These are phyloP conservation scores for Tolypocladium cylindrosporum DNA, from an alignment of 2,329 filamentous ascomycete species.

Conservation along the genomic window DNA sequence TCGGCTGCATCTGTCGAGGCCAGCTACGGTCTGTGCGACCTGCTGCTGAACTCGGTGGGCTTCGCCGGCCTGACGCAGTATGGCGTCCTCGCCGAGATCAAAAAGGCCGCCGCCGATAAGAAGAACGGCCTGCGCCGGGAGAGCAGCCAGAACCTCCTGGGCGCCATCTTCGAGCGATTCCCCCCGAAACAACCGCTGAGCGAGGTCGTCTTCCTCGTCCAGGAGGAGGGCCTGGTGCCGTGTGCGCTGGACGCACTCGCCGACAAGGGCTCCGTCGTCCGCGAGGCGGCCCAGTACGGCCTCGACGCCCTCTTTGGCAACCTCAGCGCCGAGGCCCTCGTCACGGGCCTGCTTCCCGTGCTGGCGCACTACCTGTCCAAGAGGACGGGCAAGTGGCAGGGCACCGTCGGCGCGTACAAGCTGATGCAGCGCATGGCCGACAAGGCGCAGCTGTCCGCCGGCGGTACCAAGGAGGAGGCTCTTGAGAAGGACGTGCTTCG, in stretches of 20 bases:
- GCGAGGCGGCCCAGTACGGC: conserved; percentile 88
- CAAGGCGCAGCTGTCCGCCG: conserved; percentile 79
- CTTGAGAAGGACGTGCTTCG: conserved; percentile 80
- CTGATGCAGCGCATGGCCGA: conserved; percentile 89
- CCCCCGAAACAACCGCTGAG: conserved; percentile 65
- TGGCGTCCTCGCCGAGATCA: conserved; percentile 44
- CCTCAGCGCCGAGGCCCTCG: conserved; percentile 72
- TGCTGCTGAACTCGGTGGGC: conserved; percentile 44
- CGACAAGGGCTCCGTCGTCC: conserved; percentile 82
- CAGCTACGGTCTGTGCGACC: conserved; percentile 50
- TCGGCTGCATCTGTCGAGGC: conserved; percentile 60
- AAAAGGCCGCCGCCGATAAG: conserved; percentile 80
- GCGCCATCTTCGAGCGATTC: conserved; percentile 86
- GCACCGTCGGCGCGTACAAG: conserved; percentile 76
- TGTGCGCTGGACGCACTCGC: conserved; percentile 75
- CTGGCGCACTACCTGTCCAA: conserved; percentile 69
- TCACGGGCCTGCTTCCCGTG: conserved; percentile 70
- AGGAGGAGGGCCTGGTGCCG: conserved; percentile 64
- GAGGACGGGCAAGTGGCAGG: conserved; percentile 93
- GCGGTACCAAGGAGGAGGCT: conserved; percentile 71
- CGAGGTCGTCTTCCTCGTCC: conserved; percentile 73
- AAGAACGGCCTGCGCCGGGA: conserved; percentile 81
- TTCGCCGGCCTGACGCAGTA: conserved; percentile 42
- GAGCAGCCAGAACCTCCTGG: conserved; percentile 88
- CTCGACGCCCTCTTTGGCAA: conserved; percentile 78